A percentile compares a stretch with the other conserved stretches of the same genome.
phyloP scores from a whole-genome alignment of 176 grass and related monocot genomes.

The Carex littledalei region DNA sequence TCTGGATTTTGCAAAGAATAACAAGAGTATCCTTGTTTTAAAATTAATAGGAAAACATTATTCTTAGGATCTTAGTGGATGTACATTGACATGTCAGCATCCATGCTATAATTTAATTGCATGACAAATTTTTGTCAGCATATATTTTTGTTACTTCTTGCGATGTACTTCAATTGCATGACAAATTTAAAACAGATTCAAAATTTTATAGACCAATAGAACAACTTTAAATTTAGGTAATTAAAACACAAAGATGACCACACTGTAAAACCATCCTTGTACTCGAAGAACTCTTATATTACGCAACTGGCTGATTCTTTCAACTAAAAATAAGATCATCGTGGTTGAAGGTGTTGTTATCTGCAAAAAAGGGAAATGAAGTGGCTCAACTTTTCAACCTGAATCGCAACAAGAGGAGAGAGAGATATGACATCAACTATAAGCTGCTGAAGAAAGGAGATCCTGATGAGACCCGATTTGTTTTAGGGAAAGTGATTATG shows the following conservation, averaged over 20 bases:
- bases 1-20: not conserved
- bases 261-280: not conserved
- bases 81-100: not conserved
- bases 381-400: conserved; percentile 48
- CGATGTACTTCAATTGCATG: not conserved
- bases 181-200: not conserved
- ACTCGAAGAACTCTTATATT: not conserved
- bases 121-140: not conserved
- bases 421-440: conserved; percentile 48
- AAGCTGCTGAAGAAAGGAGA: conserved; percentile 46
- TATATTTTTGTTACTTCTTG: not conserved
- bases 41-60: not conserved
- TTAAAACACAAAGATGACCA: not conserved
- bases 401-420: conserved; percentile 34
- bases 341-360: conserved; percentile 35
- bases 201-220: not conserved
- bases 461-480: conserved; percentile 50
- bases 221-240: not conserved
- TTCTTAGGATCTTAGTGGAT: not conserved
- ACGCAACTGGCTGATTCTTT: not conserved
- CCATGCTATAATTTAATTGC: not conserved
- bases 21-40: not conserved
- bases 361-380: conserved; percentile 28
- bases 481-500: conserved; percentile 70
- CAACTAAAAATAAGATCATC: conserved; percentile 5